These are phyloP conservation scores for Polyporus tsugae DNA, from an alignment of 1,284 basidiomycete species.

Conservation along the genomic window DNA sequence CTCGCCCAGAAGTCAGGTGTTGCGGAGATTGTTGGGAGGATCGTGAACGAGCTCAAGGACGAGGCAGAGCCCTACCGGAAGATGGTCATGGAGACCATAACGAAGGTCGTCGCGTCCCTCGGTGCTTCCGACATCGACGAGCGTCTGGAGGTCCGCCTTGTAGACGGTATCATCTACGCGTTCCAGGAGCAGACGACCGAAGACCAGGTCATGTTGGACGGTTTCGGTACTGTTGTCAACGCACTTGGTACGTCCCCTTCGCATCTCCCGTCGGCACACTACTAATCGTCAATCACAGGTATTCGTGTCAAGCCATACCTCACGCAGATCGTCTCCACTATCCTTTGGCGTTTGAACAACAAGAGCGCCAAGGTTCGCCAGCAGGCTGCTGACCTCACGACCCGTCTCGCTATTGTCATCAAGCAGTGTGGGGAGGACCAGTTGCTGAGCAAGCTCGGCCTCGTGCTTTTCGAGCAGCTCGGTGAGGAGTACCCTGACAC, in stretches of 20 bases:
- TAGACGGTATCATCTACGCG: constrained; percentile 98
- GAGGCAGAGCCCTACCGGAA: constrained; percentile 97
- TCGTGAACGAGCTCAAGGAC: constrained; percentile 97
- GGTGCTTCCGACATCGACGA: constrained; percentile 98
- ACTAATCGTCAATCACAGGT: constrained; percentile 49
- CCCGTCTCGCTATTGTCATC: constrained; percentile 95
- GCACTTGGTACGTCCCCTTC: constrained; percentile 67
- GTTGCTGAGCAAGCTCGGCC: constrained; percentile 93
- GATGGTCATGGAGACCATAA: constrained; percentile 99
- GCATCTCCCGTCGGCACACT: background rate
- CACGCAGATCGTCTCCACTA: constrained; percentile 99
- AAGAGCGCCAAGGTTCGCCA: constrained; percentile 99
- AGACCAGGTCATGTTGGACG: constrained; percentile 99
- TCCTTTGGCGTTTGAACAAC: constrained; percentile 99
- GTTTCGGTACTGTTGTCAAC: constrained; percentile 97
- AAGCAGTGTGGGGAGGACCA: constrained; percentile 99
- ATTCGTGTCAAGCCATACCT: constrained; percentile 99
- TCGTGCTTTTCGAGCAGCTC: constrained; percentile 98
- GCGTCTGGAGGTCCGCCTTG: constrained; percentile 90
- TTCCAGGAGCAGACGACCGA: constrained; percentile 99
- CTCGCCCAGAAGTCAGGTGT: constrained; percentile 97
- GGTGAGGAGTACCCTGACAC: constrained; percentile 99
- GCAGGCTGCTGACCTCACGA: constrained; percentile 97
- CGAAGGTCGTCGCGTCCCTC: constrained; percentile 91
- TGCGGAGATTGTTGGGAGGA: constrained; percentile 92